Percentiles rank a stretch among this genome's conserved stretches.
Evolutionary conservation across 164 flowering plant genomes (phyloP).

Genomic region (Pachysandra terminalis): DNA sequence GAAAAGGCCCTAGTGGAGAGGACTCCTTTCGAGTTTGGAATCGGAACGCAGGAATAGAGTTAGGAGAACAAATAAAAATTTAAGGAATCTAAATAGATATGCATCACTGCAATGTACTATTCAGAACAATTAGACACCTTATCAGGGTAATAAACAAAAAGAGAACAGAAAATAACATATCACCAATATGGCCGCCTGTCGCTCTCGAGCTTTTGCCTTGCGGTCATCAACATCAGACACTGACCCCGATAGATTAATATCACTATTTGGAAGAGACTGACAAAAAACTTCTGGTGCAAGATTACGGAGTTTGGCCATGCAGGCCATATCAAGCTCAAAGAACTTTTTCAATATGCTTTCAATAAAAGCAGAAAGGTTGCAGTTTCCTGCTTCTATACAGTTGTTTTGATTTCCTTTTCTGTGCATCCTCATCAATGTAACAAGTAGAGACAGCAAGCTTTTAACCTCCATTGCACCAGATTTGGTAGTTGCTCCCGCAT

Average conservation of each 20-base stretch:
- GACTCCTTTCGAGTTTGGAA: too few species aligned
- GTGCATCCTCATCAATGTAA: conserved; percentile 60
- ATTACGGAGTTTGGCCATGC: conserved; percentile 47
- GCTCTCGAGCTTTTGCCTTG: conserved; percentile 78
- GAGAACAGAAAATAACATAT: conserved; percentile 26
- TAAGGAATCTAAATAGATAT: too few species aligned
- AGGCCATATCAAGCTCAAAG: conserved; percentile 60
- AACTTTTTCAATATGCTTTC: conserved; percentile 60
- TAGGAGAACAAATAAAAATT: too few species aligned
- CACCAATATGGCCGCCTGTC: conserved; percentile 92
- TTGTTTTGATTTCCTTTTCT: conserved; percentile 36
- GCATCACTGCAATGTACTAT: too few species aligned
- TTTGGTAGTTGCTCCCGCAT: conserved; percentile 23
- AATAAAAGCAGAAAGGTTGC: conserved; percentile 53
- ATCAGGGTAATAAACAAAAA: too few species aligned
- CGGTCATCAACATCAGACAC: conserved; percentile 59
- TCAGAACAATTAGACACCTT: too few species aligned
- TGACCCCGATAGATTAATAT: conserved; percentile 18
- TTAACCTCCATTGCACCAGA: conserved; percentile 34
- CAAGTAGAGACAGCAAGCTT: conserved; percentile 79
- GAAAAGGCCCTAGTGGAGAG: too few species aligned
- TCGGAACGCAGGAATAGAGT: too few species aligned
- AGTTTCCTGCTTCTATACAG: conserved; percentile 49
- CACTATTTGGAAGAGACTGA: conserved; percentile 26
- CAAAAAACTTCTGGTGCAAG: conserved; percentile 72